Evolutionary conservation across 2,329 filamentous ascomycete genomes (phyloP), one percentile per base, ranked within the genome.

Genomic region (Penicillium sp.): DNA sequence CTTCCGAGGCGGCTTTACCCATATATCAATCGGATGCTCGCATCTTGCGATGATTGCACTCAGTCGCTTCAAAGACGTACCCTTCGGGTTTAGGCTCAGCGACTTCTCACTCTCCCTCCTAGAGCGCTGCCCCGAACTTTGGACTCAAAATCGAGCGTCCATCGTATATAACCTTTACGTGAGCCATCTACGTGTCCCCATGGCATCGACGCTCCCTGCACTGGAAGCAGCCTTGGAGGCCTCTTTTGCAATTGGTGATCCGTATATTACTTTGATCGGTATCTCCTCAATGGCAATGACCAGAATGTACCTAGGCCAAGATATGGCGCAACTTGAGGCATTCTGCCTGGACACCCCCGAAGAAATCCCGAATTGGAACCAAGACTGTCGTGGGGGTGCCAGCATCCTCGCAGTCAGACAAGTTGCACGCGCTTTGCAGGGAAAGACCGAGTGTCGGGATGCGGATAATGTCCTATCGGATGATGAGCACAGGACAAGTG

Each of bases 151-250:
- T 26, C 78, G 85, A 49, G 84, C 84, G 2, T 80, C 83, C 43
- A 85, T 85, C 1, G 73, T 87, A 25, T 82, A 85, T 58, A 80
- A 82, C n/a, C 73, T 87, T 8, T 88, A 87, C 70, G 75, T 88
- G n/a, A 85, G 84, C n/a, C 86, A 89, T 68, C 70, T 88, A 26
- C 79, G 83, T 59, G 76, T 79, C 11, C 83, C 84, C 2, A 73
- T 87, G 49, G 70, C 76, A 13, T 79, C 83, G 38, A 79, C 84
- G 22, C 77, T 88, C 16, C 79, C 81, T 1, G 73, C 78, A 4
- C 78, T 89, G 6, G 83, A 85, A 63, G 74, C 74, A 48, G 85
- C 84, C 0, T 77, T 87, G 64, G 84, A 88, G 55, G 79, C 82
- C 7, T 82, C 84, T 0, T 78, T 85, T n/a, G 74, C 79, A 2